These are phyloP conservation scores for Cinnamomum chago DNA, from an alignment of 164 flowering plant species.

Conservation along the genomic window DNA sequence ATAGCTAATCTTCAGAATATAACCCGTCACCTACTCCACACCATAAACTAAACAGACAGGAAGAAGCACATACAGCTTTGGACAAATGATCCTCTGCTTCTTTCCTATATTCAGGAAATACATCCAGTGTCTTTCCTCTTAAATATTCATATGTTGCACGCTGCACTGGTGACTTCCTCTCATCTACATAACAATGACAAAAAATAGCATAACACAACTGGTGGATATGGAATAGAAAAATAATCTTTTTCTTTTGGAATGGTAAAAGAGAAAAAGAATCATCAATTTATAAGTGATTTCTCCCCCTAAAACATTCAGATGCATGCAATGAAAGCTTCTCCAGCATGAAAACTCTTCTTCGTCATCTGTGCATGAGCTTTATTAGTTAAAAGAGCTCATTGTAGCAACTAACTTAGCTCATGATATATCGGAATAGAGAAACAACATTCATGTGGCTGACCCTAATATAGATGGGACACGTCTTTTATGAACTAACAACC, in stretches of 20 bases:
- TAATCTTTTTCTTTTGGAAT: neutral
- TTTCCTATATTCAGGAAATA: conserved; percentile 64
- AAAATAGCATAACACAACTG: neutral
- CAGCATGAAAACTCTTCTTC: neutral
- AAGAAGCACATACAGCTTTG: conserved; percentile 66
- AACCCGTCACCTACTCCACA: conserved; percentile 6
- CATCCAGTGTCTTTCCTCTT: conserved; percentile 82
- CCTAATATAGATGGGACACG: no score
- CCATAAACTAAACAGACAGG: conserved; percentile 1
- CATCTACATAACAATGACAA: conserved; percentile 36
- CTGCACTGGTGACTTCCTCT: conserved; percentile 48
- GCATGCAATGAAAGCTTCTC: neutral
- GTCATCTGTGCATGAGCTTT: no score
- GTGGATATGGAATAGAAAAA: neutral
- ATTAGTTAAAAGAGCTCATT: no score
- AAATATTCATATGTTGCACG: conserved; percentile 75
- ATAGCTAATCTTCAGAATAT: conserved; percentile 13
- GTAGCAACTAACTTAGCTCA: neutral
- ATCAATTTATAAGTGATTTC: no score
- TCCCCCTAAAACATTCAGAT: neutral
- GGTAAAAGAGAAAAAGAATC: no score
- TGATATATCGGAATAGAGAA: no score
- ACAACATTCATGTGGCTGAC: no score
- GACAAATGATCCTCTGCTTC: conserved; percentile 96
- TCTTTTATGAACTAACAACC: neutral